Evolutionary conservation across 352 stramenopile genomes (phyloP).

Genomic region (Peronosclerospora sorghi): DNA sequence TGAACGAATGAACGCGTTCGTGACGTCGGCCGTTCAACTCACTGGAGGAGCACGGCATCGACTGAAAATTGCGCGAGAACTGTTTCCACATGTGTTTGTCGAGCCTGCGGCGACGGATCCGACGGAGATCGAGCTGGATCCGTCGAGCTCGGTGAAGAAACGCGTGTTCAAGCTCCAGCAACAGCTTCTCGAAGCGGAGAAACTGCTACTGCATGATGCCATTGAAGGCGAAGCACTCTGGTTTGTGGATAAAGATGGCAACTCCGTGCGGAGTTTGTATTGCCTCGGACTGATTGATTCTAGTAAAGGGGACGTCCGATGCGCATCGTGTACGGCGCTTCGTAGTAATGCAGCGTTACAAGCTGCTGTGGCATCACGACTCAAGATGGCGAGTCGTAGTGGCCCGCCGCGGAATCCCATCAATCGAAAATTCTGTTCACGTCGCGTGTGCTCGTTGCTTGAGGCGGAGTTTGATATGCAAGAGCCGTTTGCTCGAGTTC

Average conservation of each 20-base stretch:
- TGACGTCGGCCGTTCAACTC: constrained; percentile 41
- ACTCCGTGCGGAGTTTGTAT: constrained; percentile 55
- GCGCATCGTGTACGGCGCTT: constrained; percentile 33
- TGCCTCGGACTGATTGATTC: constrained; percentile 40
- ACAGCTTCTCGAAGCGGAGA: constrained; percentile 39
- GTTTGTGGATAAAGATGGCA: constrained; percentile 74
- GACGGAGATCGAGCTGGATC: neutral
- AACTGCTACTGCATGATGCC: constrained; percentile 57
- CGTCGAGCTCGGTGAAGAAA: no score
- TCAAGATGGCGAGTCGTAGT: constrained; percentile 25
- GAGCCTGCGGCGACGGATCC: neutral
- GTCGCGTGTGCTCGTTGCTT: constrained; percentile 36
- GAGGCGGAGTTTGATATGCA: constrained; percentile 48
- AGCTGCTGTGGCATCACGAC: constrained; percentile 21
- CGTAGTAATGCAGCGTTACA: constrained; percentile 42
- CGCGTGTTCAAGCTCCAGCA: constrained; percentile 18
- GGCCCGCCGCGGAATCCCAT: constrained; percentile 33
- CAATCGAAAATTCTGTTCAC: constrained; percentile 48
- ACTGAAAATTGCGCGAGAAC: constrained; percentile 53
- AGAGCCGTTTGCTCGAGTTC: constrained; percentile 33
- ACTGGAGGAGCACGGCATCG: constrained; percentile 53
- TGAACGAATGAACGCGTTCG: constrained; percentile 40
- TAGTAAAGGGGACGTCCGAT: constrained; percentile 29
- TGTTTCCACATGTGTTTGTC: constrained; percentile 55
- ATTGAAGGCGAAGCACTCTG: constrained; percentile 61